A percentile compares a stretch with the other conserved stretches of the same genome.
Conservation (phyloP, 2,329 filamentous ascomycete genomes). For the Nigrospora oryzae region DNA sequence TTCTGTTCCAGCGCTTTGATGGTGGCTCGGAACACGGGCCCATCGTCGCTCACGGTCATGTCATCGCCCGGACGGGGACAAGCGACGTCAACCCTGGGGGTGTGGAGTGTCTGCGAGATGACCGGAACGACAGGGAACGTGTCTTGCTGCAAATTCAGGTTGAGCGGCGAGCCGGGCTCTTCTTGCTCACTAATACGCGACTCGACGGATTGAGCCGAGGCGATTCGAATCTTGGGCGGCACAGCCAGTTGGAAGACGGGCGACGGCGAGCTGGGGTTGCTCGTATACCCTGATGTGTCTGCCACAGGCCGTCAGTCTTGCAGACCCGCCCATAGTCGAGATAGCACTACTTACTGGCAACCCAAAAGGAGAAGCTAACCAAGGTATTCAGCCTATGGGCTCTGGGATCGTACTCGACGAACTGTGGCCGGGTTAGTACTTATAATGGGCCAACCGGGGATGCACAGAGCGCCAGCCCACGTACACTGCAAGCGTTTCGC, state of each 20-base stretch:
- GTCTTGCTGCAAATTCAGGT: conserved; percentile 28
- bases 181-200: conserved; percentile 72
- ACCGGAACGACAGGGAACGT: conserved; percentile 11
- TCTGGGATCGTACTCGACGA: conserved; percentile 93
- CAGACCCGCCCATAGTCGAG: background rate
- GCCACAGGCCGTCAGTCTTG: background rate
- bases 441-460: conserved; percentile 15
- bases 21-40: conserved; percentile 89
- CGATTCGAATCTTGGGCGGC: conserved; percentile 69
- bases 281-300: conserved; percentile 37
- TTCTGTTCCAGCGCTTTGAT: conserved; percentile 96
- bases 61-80: conserved; percentile 82
- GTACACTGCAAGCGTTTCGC: conserved; percentile 87
- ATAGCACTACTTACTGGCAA: conserved; percentile 56
- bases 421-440: conserved; percentile 40
- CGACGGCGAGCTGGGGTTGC: conserved; percentile 57
- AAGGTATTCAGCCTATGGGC: conserved; percentile 83
- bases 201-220: conserved; percentile 81
- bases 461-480: no score
- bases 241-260: conserved; percentile 66
- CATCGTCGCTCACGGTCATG: conserved; percentile 78
- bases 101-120: conserved; percentile 22
- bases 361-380: conserved; percentile 92
- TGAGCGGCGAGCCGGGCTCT: conserved; percentile 47
- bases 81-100: conserved; percentile 78